phyloP scores from a whole-genome alignment of 495 filamentous ascomycete species.

The Ramalina intermedia region DNA sequence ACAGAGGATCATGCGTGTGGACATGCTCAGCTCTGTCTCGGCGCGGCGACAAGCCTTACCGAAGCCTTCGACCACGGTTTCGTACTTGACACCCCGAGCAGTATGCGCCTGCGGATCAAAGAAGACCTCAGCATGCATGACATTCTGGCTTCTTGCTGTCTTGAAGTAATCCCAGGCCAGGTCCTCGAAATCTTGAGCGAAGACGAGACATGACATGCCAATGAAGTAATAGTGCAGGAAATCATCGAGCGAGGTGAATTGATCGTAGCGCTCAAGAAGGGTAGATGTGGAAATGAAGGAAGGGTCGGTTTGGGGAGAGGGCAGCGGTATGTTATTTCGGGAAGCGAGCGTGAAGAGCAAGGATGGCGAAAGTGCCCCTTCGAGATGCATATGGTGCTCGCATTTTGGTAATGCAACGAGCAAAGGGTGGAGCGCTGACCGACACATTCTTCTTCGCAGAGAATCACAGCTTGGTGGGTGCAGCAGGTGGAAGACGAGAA shows the following conservation, averaged over 20 bases:
- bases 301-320: conserved; percentile 31
- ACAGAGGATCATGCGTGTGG: conserved; percentile 49
- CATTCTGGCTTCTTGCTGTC: conserved; percentile 46
- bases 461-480: no score
- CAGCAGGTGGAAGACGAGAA: no score
- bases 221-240: conserved; percentile 70
- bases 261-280: conserved; percentile 43
- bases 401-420: conserved; percentile 58
- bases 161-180: conserved; percentile 61
- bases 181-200: conserved; percentile 51
- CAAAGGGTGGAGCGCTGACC: conserved; percentile 41
- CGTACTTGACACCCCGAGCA: conserved; percentile 43
- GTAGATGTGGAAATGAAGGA: conserved; percentile 44
- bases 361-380: conserved; percentile 52
- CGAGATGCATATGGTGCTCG: conserved; percentile 69
- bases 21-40: conserved; percentile 46
- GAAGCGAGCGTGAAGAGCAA: conserved; percentile 55
- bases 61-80: conserved; percentile 46
- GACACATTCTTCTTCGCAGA: conserved; percentile 29
- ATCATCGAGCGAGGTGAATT: conserved; percentile 58
- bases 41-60: conserved; percentile 43
- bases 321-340: conserved; percentile 47
- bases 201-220: conserved; percentile 51
- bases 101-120: conserved; percentile 69
- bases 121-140: conserved; percentile 64